Evolutionary conservation across 2,329 filamentous ascomycete species (phyloP).

Genomic region (Escovopsis sp.): DNA sequence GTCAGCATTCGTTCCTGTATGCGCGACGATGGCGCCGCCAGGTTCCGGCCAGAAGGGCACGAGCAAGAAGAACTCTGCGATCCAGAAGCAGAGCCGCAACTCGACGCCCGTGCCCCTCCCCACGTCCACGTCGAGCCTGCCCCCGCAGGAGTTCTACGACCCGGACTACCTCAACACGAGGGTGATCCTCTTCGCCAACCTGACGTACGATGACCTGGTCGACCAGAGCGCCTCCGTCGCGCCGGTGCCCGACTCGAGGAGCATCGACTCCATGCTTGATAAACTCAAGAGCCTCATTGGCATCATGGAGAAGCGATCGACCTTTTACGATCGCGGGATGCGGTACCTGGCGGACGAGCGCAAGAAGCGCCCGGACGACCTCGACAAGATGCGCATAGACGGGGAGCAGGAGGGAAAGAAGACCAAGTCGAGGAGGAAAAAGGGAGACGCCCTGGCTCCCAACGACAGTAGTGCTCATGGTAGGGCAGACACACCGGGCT

Average conservation of each 20-base stretch:
- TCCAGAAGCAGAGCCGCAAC: slow-evolving; percentile 60
- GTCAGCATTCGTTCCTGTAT: no score
- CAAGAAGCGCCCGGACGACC: slow-evolving; percentile 45
- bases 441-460: slow-evolving; percentile 45
- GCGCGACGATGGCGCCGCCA: slow-evolving; percentile 38
- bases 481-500: slow-evolving; percentile 8
- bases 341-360: slow-evolving; percentile 49
- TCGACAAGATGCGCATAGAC: slow-evolving; percentile 29
- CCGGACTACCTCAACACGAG: slow-evolving; percentile 53
- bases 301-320: slow-evolving; percentile 50
- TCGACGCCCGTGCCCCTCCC: slow-evolving; percentile 45
- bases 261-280: slow-evolving; percentile 46
- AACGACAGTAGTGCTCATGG: slow-evolving; percentile 24
- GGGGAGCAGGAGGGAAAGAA: slow-evolving; percentile 38
- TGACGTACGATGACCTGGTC: slow-evolving; percentile 54
- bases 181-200: slow-evolving; percentile 41
- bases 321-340: slow-evolving; percentile 59
- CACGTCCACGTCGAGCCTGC: slow-evolving; percentile 34
- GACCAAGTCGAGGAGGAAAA: slow-evolving; percentile 64
- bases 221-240: slow-evolving; percentile 43
- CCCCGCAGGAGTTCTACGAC: slow-evolving; percentile 37
- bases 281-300: slow-evolving; percentile 49
- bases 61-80: slow-evolving; percentile 47
- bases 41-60: slow-evolving; percentile 44
- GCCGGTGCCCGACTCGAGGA: slow-evolving; percentile 46